Base-by-base conservation (phyloP, 1,284 basidiomycete species). In the Cutaneotrichosporon arboriforme region DNA sequence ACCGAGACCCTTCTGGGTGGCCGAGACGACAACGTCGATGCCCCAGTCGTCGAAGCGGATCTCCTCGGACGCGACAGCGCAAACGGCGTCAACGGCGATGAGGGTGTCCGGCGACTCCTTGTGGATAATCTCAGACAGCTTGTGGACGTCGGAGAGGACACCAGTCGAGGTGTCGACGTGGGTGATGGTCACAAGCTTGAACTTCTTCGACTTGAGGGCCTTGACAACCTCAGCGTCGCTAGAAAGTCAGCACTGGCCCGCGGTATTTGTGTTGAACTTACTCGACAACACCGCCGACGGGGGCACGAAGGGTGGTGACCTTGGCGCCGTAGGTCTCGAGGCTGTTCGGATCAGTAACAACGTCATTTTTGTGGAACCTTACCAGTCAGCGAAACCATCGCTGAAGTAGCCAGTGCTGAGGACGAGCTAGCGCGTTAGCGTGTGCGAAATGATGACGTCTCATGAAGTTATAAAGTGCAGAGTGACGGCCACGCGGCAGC, bases 1-100 rank as follows among this genome's bases (percentile, higher is more conserved):
- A 39, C 93, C 89, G 23, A 98, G 82, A 45, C 96, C 94, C 76
- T 98, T 98, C 75, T 98, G 94, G 54, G 87, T 88, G 12, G 92
- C 94, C 14, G 87, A 84, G 48, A 97, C 73, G 42, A 97, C 85
- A 31, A 93, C 83, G 66, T 98, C 96, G 54, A 98, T 80, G 23
- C 83, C 85, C 96, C 94, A 98, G 15, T 83, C 86, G 64, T 97
- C 94, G 79, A 97, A 86, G 52, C 81, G 84, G 66, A 98, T 94
- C 75, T 97, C 91, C 74, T 98, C 94, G 63, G 87, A 92, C 0
- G 88, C 94, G 13, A 97, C 92, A 8, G 91, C 86, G 78, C 96
- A 98, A 26, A 98, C 96, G 39, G 84, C 90, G 70, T 98, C 94
- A 54, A 94, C 79, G 18, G 90, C 80, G 50, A 97, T 87, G 57